These are phyloP conservation scores for Withania somnifera DNA, from an alignment of 305 asterid species.

Conservation along the genomic window DNA sequence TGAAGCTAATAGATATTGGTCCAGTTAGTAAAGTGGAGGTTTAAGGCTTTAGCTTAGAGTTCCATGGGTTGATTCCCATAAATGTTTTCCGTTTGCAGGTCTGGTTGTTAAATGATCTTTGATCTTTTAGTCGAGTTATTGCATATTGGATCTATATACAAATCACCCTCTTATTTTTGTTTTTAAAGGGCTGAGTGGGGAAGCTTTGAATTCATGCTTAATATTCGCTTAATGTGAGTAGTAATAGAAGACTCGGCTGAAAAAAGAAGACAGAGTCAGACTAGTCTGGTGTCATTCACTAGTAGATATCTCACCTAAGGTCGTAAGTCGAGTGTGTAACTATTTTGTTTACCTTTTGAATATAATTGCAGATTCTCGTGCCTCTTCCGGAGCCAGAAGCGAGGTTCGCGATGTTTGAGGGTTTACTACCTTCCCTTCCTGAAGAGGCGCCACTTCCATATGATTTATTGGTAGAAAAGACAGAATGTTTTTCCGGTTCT, in stretches of 20 bases:
- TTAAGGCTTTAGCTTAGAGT: background rate
- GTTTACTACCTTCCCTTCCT: slow-evolving; percentile 40
- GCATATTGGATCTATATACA: background rate
- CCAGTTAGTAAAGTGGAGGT: background rate
- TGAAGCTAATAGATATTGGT: background rate
- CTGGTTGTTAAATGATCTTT: background rate
- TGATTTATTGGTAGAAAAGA: slow-evolving; percentile 58
- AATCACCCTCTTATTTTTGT: background rate
- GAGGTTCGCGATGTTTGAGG: slow-evolving; percentile 83
- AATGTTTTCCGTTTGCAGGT: background rate
- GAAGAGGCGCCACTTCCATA: slow-evolving; percentile 56
- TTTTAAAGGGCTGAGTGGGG: background rate
- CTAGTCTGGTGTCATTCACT: background rate
- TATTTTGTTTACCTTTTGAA: slow-evolving; percentile 2
- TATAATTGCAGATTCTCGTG: slow-evolving; percentile 62
- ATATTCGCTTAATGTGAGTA: background rate
- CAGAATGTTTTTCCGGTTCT: slow-evolving; percentile 84
- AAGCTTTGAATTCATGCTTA: background rate
- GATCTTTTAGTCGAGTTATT: background rate
- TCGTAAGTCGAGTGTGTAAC: background rate
- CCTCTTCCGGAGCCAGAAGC: slow-evolving; percentile 96
- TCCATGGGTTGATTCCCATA: background rate
- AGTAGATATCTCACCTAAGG: background rate
- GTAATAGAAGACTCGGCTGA: background rate
- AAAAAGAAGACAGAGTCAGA: background rate